Base-by-base conservation (phyloP, 2,329 filamentous ascomycete species). In the Torrubiella hemipterigena region DNA sequence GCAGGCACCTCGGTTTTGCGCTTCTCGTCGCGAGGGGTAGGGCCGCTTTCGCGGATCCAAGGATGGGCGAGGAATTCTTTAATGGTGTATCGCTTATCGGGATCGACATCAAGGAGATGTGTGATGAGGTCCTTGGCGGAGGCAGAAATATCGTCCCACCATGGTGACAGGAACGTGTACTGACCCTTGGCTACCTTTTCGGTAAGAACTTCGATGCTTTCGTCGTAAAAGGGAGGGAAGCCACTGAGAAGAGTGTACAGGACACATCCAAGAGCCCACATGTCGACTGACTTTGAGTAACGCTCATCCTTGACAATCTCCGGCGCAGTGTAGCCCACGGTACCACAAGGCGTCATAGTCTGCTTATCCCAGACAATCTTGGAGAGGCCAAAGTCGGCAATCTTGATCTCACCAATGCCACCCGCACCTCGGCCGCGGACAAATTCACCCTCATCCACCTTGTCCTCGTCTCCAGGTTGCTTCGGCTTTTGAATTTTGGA, bases 271-370 rank as follows among this genome's bases (percentile, higher is more conserved):
- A 98, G 60, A 4, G 91, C 91, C 91, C 91, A 98, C 91, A 98
- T 98, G 50, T 98, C 91, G 27, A 98, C 91, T 31, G 85, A 93
- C 66, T 96, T 98, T 22, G 89, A 96, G 57, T 98, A 98, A 15
- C 87, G 77, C 59, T 98, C 91, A 57, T 98, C 91, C 60, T 96
- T 96, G 53, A 98, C 91, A 40, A 98, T 98, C 52, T 98, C 91
- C 7, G 91, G 91, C 4, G 91, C 91, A 4, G 91, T 96, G 59
- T 98, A 98, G 26, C 91, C 91, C 35, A 96, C 91, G 0, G 91
- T 98, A 35, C 91, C 91, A 54, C 91, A 98, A n/a, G 91, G 91
- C 4, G 91, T 98, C 84, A 95, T 96, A 8, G 91, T 98, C 51
- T 93, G 83, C 44, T 77, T 91, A 47, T 96, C 91, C 91, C 91